Conservation (phyloP, 2,329 filamentous ascomycete species). For the Fusarium torulosum region DNA sequence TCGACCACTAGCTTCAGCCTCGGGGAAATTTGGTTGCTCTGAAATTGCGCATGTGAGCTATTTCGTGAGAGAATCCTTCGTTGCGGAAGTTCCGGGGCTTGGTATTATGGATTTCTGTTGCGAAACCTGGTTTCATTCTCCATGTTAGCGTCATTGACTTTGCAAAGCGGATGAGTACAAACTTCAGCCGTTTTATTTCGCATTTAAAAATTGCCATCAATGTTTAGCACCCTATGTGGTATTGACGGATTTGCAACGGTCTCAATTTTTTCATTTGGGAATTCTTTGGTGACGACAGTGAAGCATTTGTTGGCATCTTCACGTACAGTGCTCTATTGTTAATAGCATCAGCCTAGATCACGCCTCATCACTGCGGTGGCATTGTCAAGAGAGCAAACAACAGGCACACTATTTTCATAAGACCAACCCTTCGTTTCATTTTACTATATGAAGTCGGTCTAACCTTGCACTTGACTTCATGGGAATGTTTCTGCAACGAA, state of each 20-base stretch:
- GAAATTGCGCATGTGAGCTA: constrained; percentile 3
- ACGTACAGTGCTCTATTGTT: background rate
- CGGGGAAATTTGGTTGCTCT: constrained; percentile 8
- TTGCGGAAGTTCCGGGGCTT: constrained; percentile 18
- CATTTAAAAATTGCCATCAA: constrained; percentile 11
- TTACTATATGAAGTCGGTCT: background rate
- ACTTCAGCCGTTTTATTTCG: background rate
- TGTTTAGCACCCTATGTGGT: constrained; percentile 1
- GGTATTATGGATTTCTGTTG: constrained; percentile 17
- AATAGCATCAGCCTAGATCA: background rate
- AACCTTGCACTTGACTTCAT: background rate
- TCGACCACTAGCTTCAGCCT: constrained; percentile 24
- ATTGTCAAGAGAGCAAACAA: constrained; percentile 1
- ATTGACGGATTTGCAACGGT: background rate
- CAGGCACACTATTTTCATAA: constrained; percentile 5
- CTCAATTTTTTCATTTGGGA: background rate
- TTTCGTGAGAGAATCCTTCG: background rate
- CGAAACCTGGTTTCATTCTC: constrained; percentile 17
- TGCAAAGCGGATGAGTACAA: background rate
- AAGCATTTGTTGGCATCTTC: constrained; percentile 3
- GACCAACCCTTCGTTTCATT: background rate
- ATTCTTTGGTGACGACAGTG: background rate
- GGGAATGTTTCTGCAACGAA: background rate
- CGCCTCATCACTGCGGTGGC: background rate
- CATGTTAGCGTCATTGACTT: constrained; percentile 36